Evolutionary conservation across 2,329 filamentous ascomycete genomes (phyloP).

Genomic region (Leptographium lundbergii): DNA sequence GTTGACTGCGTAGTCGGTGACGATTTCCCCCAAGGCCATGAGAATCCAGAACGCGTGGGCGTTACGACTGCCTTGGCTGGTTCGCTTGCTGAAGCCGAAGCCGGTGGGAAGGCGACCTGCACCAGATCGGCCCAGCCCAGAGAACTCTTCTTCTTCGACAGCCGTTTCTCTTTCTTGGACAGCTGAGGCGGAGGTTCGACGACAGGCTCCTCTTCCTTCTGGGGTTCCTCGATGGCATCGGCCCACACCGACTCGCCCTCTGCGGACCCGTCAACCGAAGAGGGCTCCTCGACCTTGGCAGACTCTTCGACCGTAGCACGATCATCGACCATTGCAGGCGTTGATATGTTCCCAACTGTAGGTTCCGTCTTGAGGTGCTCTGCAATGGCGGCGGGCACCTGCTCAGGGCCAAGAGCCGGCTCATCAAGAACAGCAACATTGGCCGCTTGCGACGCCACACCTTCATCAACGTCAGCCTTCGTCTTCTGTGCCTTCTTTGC

Average conservation of each 20-base stretch:
- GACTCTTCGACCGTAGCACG: not conserved
- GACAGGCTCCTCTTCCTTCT: not conserved
- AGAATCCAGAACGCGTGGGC: not conserved
- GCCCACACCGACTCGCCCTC: not conserved
- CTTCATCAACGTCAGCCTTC: not conserved
- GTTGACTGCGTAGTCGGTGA: too few relatives aligned
- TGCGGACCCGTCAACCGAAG: too few relatives aligned
- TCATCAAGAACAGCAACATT: not conserved
- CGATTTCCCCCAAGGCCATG: too few relatives aligned
- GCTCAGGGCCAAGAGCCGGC: not conserved
- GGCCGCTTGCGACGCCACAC: not conserved
- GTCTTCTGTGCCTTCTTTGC: not conserved
- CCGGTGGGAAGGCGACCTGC: not conserved
- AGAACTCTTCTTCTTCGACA: not conserved
- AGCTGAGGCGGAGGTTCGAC: not conserved
- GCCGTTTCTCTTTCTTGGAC: slow-evolving; percentile 2
- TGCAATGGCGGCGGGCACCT: not conserved
- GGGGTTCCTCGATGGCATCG: not conserved
- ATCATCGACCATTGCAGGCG: not conserved
- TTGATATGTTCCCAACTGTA: not conserved
- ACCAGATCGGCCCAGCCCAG: not conserved
- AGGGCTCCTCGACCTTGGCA: not conserved
- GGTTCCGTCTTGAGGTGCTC: not conserved
- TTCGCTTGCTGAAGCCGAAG: not conserved
- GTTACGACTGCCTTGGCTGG: not conserved